Evolutionary conservation across 2,329 filamentous ascomycete genomes (phyloP).

Genomic region (Sclerotinia nivalis): DNA sequence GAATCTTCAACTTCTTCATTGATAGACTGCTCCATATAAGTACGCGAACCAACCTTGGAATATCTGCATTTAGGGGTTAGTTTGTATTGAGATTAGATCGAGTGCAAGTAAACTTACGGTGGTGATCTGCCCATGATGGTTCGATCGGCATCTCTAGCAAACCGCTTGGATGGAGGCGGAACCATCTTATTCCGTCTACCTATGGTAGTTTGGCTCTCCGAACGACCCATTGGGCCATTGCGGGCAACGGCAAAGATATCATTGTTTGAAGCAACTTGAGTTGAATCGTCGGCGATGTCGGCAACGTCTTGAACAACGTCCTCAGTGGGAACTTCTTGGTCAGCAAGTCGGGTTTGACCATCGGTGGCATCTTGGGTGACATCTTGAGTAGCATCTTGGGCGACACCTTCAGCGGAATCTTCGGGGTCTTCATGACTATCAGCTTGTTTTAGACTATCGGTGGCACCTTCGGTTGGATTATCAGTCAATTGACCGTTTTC

Average conservation of each 20-base stretch:
- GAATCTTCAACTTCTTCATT: neutral
- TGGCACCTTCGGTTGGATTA: neutral
- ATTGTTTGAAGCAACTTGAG: neutral
- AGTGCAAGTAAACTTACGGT: neutral
- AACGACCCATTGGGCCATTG: neutral
- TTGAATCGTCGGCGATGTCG: too few species aligned
- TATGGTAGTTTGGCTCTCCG: conserved; percentile 1
- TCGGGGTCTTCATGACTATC: neutral
- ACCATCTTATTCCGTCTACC: neutral
- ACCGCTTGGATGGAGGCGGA: neutral
- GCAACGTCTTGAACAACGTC: neutral
- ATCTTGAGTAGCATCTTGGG: neutral
- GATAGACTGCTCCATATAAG: neutral
- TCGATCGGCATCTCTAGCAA: conserved; percentile 4
- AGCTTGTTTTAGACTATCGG: neutral
- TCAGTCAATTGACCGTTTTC: neutral
- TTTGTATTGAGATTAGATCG: neutral
- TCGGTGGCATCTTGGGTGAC: too few species aligned
- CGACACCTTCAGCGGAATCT: neutral
- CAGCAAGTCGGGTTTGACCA: neutral
- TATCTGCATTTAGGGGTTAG: neutral
- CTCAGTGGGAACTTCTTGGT: too few species aligned
- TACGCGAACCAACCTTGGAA: neutral
- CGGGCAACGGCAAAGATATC: neutral
- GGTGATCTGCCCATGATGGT: neutral